phyloP scores from a whole-genome alignment of 2,329 filamentous ascomycete species.

The Thelonectria olida region DNA sequence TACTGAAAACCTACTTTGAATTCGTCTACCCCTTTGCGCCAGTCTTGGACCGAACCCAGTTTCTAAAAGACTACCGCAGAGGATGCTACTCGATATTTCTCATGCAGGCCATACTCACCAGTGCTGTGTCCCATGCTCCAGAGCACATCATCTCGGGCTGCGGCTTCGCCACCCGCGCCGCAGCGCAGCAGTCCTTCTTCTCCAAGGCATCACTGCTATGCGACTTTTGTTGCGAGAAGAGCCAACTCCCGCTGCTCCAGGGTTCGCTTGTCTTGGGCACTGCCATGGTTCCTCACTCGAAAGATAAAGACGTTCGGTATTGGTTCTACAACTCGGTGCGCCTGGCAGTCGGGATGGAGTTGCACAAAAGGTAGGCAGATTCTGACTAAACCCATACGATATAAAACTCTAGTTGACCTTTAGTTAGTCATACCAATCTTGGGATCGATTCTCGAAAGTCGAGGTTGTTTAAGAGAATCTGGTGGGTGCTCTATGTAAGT shows the following conservation, averaged over 20 bases:
- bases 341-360: conserved; percentile 11
- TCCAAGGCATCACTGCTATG: conserved; percentile 10
- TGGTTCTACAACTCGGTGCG: conserved; percentile 19
- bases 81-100: conserved; percentile 10
- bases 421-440: background rate
- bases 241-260: conserved; percentile 7
- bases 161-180: background rate
- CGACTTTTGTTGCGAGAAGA: conserved; percentile 13
- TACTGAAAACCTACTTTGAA: conserved; percentile 9
- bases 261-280: conserved; percentile 8
- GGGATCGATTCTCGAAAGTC: conserved; percentile 1
- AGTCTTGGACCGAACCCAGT: background rate
- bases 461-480: conserved; percentile 13
- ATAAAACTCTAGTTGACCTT: background rate
- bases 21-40: conserved; percentile 9
- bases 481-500: conserved; percentile 18
- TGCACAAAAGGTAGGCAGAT: background rate
- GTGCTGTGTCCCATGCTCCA: background rate
- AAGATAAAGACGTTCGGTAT: conserved; percentile 11
- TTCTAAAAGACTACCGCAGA: background rate
- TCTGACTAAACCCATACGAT: background rate
- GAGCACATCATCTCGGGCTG: background rate
- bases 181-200: conserved; percentile 11
- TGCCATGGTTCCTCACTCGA: conserved; percentile 11
- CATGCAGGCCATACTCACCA: conserved; percentile 9